Evolutionary conservation across 108 stramenopile genomes (phyloP).

Genomic region (Stephanodiscus triporus): DNA sequence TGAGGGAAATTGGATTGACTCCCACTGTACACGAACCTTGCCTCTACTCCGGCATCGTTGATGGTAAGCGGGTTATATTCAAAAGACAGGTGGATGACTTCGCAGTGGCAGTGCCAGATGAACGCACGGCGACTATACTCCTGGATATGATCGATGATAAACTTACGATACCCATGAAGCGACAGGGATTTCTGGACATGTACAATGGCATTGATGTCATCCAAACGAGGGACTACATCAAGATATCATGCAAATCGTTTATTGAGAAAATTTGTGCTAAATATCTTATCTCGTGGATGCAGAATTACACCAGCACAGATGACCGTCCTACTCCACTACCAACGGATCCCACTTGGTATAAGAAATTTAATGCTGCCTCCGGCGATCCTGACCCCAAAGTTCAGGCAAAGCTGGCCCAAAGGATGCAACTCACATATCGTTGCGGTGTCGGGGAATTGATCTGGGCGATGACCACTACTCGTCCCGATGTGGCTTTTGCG

Average conservation of each 20-base stretch:
- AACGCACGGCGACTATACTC: background rate
- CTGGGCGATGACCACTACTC: background rate
- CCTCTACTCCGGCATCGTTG: background rate
- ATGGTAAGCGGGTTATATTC: slow-evolving; percentile 10
- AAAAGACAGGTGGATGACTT: slow-evolving; percentile 1
- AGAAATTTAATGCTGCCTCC: too few relatives aligned
- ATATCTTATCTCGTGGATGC: too few relatives aligned
- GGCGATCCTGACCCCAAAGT: too few relatives aligned
- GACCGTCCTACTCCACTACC: too few relatives aligned
- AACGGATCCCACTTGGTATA: too few relatives aligned
- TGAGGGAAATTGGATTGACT: background rate
- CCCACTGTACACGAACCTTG: slow-evolving; percentile 17
- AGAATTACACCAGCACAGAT: too few relatives aligned
- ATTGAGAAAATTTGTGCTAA: slow-evolving; percentile 22
- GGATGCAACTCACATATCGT: background rate
- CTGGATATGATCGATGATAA: slow-evolving; percentile 8
- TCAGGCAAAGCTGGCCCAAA: too few relatives aligned
- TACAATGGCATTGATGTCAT: slow-evolving; percentile 46
- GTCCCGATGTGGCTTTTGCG: slow-evolving; percentile 1
- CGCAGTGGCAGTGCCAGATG: background rate
- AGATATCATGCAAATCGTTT: slow-evolving; percentile 34
- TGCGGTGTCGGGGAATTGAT: background rate
- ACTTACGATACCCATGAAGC: slow-evolving; percentile 20
- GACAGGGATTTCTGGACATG: slow-evolving; percentile 25
- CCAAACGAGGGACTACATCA: slow-evolving; percentile 38